phyloP scores from a whole-genome alignment of 176 grass and related monocot genomes.

The Canna indica region DNA sequence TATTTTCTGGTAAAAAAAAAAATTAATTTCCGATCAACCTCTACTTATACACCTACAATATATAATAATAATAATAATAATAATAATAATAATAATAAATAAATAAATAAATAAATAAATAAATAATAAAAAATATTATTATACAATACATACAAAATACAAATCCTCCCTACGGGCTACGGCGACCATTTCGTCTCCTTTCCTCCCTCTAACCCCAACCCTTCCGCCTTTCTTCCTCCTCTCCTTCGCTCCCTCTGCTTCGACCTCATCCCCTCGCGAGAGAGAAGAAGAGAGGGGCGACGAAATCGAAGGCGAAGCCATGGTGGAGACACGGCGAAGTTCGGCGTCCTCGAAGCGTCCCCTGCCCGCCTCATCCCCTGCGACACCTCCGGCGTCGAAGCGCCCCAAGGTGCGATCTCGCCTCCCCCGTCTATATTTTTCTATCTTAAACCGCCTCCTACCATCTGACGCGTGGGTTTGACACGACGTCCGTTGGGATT shows the following conservation, averaged over 20 bases:
- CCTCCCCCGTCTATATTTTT: conserved; percentile 15
- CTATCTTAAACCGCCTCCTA: neutral
- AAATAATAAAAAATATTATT: no score
- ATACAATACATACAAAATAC: neutral
- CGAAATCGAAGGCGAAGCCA: conserved; percentile 22
- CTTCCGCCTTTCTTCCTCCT: neutral
- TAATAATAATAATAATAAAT: no score
- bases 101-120: no score
- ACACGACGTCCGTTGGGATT: conserved; percentile 30
- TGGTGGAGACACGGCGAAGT: conserved; percentile 98
- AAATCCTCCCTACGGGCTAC: neutral
- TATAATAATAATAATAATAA: no score
- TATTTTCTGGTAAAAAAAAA: no score
- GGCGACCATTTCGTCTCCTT: neutral
- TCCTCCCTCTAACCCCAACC: neutral
- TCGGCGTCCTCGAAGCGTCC: conserved; percentile 44
- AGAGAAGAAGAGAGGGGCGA: neutral
- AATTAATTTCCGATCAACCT: no score
- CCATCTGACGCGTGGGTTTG: conserved; percentile 17
- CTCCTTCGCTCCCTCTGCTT: neutral
- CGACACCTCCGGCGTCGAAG: conserved; percentile 35
- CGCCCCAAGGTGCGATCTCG: conserved; percentile 73
- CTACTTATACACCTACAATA: no score
- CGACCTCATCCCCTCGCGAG: neutral
- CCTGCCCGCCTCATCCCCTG: conserved; percentile 21